phyloP scores from a whole-genome alignment of 2,329 filamentous ascomycete genomes.

The Daldinia sp. region DNA sequence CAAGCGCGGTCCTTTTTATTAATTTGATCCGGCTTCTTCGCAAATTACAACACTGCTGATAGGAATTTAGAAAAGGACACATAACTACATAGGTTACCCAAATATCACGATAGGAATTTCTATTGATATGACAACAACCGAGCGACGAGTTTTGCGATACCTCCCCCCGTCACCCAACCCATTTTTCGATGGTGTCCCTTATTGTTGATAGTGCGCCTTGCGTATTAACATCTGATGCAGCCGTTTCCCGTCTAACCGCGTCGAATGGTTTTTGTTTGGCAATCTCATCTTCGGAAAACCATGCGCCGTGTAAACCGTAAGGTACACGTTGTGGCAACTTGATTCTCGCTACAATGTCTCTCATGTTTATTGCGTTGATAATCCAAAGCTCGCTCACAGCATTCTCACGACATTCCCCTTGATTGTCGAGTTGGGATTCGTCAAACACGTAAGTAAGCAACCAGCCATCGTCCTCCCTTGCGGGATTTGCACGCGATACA shows the following conservation, averaged over 20 bases:
- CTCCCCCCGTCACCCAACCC: constrained; percentile 37
- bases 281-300: constrained; percentile 65
- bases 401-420: constrained; percentile 54
- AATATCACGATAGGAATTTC: background rate
- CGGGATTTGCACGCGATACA: constrained; percentile 55
- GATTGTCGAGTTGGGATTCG: constrained; percentile 66
- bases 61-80: too few relatives aligned
- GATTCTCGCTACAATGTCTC: constrained; percentile 64
- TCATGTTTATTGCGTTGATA: constrained; percentile 70
- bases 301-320: constrained; percentile 72
- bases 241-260: constrained; percentile 33
- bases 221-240: constrained; percentile 35
- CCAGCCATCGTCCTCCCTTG: constrained; percentile 70
- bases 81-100: too few relatives aligned
- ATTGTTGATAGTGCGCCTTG: constrained; percentile 39
- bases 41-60: background rate
- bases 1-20: background rate
- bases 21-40: background rate
- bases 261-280: constrained; percentile 52
- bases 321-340: constrained; percentile 71
- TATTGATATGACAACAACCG: background rate
- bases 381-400: constrained; percentile 72
- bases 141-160: background rate
- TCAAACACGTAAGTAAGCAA: constrained; percentile 75
- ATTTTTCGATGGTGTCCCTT: constrained; percentile 39